These are phyloP conservation scores for Paramyrothecium sp. DNA, from an alignment of 2,329 filamentous ascomycete genomes.

Conservation along the genomic window DNA sequence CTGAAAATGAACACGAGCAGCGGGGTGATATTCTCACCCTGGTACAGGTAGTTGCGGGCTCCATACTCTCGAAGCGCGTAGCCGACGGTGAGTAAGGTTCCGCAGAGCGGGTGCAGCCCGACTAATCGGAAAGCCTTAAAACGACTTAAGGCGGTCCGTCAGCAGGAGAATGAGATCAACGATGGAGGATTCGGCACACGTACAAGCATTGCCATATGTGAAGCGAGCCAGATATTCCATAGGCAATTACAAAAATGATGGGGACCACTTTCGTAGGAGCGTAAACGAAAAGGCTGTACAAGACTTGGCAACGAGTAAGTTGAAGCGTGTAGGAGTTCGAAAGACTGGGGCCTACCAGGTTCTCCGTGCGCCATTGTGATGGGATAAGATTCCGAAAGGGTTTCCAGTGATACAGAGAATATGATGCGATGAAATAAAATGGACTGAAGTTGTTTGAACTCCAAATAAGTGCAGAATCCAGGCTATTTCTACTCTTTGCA, in stretches of 20 bases:
- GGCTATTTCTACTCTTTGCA: neutral
- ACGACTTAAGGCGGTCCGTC: conserved; percentile 29
- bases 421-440: neutral
- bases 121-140: conserved; percentile 52
- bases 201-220: conserved; percentile 53
- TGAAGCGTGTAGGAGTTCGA: neutral
- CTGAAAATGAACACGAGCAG: conserved; percentile 45
- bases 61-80: conserved; percentile 53
- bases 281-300: conserved; percentile 34
- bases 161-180: neutral
- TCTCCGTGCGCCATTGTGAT: neutral
- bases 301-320: neutral
- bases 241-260: conserved; percentile 49
- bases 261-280: conserved; percentile 54
- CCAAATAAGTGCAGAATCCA: neutral
- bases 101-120: conserved; percentile 48
- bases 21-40: conserved; percentile 5
- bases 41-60: conserved; percentile 44
- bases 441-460: neutral
- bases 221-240: conserved; percentile 39
- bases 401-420: too few species aligned
- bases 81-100: conserved; percentile 48
- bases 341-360: neutral
- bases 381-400: neutral
- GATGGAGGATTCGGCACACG: conserved; percentile 9